Evolutionary conservation across 2,329 filamentous ascomycete species (phyloP).

Genomic region (Moelleriella libera): DNA sequence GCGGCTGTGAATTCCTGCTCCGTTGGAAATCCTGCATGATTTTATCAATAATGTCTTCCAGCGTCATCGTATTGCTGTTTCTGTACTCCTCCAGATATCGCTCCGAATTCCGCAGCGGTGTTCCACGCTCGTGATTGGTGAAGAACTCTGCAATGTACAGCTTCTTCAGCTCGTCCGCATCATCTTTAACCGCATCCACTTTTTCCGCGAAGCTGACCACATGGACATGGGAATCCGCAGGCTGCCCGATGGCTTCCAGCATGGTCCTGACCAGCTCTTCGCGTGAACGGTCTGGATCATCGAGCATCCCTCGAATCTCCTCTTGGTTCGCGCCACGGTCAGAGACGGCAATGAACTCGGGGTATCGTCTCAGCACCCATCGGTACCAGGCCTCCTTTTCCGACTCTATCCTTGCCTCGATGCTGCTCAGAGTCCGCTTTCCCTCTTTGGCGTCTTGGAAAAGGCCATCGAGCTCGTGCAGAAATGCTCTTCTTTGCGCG

Average conservation of each 20-base stretch:
- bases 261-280: slow-evolving; percentile 22
- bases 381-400: slow-evolving; percentile 41
- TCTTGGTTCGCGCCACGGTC: slow-evolving; percentile 14
- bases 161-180: slow-evolving; percentile 18
- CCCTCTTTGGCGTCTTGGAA: slow-evolving; percentile 32
- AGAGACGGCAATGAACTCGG: slow-evolving; percentile 21
- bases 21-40: slow-evolving; percentile 18
- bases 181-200: slow-evolving; percentile 15
- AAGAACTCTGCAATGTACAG: slow-evolving; percentile 29
- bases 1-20: slow-evolving; percentile 15
- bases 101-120: slow-evolving; percentile 16
- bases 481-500: slow-evolving; percentile 29
- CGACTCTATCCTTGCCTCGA: slow-evolving; percentile 34
- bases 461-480: slow-evolving; percentile 32
- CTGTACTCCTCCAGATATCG: slow-evolving; percentile 25
- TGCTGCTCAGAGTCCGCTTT: slow-evolving; percentile 25
- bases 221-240: slow-evolving; percentile 15
- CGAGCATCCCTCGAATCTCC: slow-evolving; percentile 19
- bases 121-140: slow-evolving; percentile 18
- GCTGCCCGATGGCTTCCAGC: slow-evolving; percentile 20
- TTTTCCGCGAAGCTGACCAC: slow-evolving; percentile 20
- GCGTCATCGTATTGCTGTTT: slow-evolving; percentile 10
- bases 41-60: slow-evolving; percentile 20
- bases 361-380: slow-evolving; percentile 24
- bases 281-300: slow-evolving; percentile 21